phyloP scores from a whole-genome alignment of 768 basidiomycete genomes.

The Podaxis sp. region DNA sequence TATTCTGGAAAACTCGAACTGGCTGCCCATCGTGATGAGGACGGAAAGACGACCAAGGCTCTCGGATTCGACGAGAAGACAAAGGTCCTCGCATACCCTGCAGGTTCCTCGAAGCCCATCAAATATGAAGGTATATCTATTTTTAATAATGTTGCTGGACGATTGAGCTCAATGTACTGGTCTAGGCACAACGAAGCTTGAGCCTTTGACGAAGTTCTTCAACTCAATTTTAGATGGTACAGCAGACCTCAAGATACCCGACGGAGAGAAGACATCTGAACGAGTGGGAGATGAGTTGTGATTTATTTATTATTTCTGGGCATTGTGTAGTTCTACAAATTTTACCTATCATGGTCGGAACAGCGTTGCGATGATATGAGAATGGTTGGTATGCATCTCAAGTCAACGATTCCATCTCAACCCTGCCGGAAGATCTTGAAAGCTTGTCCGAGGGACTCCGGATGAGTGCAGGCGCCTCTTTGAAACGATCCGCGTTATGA shows the following conservation, averaged over 20 bases:
- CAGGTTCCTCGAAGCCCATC: slow-evolving; percentile 53
- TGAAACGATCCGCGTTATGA: no score
- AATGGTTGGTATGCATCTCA: no score
- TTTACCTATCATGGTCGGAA: neutral
- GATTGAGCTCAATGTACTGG: neutral
- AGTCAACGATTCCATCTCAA: no score
- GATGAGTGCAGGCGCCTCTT: no score
- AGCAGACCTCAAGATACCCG: slow-evolving; percentile 41
- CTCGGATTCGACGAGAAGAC: slow-evolving; percentile 51
- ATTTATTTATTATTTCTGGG: neutral
- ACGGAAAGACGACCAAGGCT: slow-evolving; percentile 55
- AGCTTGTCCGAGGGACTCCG: no score
- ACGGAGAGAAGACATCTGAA: slow-evolving; percentile 8
- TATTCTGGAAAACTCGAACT: slow-evolving; percentile 63
- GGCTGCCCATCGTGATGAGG: slow-evolving; percentile 63
- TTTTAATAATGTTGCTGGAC: neutral
- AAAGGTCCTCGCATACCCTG: slow-evolving; percentile 72
- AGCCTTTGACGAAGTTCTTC: slow-evolving; percentile 73
- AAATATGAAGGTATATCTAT: slow-evolving; percentile 63
- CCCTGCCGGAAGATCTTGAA: no score
- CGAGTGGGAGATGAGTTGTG: slow-evolving; percentile 18
- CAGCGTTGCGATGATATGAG: no score
- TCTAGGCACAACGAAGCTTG: slow-evolving; percentile 69
- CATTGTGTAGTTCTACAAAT: slow-evolving; percentile 11
- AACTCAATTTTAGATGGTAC: slow-evolving; percentile 70